Base-by-base conservation (phyloP, 176 grass and related monocot species). In the Hordeum marinum region DNA sequence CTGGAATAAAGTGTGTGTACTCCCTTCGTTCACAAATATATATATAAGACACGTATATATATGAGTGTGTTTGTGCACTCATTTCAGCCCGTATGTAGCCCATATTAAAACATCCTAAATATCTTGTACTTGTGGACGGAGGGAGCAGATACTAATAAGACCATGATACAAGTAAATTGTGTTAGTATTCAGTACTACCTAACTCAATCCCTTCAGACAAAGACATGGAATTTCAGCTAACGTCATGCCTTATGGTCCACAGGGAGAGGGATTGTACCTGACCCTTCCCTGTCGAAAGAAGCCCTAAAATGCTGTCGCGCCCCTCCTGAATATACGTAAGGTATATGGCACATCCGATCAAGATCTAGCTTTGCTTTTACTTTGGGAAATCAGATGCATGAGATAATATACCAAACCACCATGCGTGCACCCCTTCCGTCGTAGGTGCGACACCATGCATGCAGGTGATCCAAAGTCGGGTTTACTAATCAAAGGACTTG, bases 391-490 rank as follows among this genome's bases (percentile, higher is more conserved):
- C 3, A 67, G 31, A 32, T 57, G 58, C 58, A 60, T 21, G 8
- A 60, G 21, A 9, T 9, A 58, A 58, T 21, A 59, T n/a, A 18
- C 21, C 18, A 23, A 60, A 60, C 57, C 57, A 55, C 52, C 52
- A 55, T 55, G 52, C 70, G 27, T 73, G 70, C 43, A 11, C 20
- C 72, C 25, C 50, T 74, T 0, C 48, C 29, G 29, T 54, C 46
- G 43, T 75, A 75, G 43, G 43, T 29, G 26, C 8, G 72, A 52
- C 72, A 75, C 45, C 71, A 27, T 70, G 79, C 18, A 72, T 85
- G 79, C 20, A 78, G 86, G 54, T 64, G 83, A 90, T 83, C 25
- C 68, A 78, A 86, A 83, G 79, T 35, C 78, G 34, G 59, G 72
- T 54, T 57, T 37, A 72, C 63, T 71, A 34, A 86, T 82, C 79